Evolutionary conservation across 371 early-diverging fungal genomes (phyloP).

Genomic region (Apophysomyces trapeziformis): DNA sequence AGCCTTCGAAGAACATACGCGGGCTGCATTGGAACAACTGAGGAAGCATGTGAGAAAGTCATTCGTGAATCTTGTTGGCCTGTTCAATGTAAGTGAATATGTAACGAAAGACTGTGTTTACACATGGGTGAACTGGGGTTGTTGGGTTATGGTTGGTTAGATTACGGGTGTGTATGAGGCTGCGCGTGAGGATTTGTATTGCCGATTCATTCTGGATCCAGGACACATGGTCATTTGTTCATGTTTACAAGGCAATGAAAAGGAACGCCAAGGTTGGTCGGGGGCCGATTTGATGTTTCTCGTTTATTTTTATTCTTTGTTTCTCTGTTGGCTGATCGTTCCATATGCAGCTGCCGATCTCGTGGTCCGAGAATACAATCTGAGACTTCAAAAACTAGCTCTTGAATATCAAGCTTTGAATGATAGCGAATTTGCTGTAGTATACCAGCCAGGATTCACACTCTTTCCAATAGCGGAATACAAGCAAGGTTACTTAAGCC

Average conservation of each 20-base stretch:
- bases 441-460: constrained; percentile 65
- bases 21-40: constrained; percentile 41
- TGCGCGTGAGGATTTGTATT: constrained; percentile 60
- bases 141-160: constrained; percentile 17
- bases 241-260: constrained; percentile 52
- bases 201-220: constrained; percentile 56
- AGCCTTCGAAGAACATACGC: constrained; percentile 50
- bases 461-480: constrained; percentile 57
- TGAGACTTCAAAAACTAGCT: constrained; percentile 54
- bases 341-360: constrained; percentile 54
- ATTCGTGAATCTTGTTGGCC: constrained; percentile 62
- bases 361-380: constrained; percentile 60
- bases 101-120: too few species aligned
- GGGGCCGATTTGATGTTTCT: too few species aligned
- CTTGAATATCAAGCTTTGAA: constrained; percentile 47
- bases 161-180: constrained; percentile 62
- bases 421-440: constrained; percentile 55
- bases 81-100: constrained; percentile 54
- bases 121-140: constrained; percentile 2
- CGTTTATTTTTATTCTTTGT: not conserved
- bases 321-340: not conserved
- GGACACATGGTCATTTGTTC: constrained; percentile 57
- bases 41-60: constrained; percentile 47
- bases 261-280: constrained; percentile 48
- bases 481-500: constrained; percentile 62